A percentile compares a stretch with the other conserved stretches of the same genome.
Conservation (phyloP, 225 moss, liverwort and hornwort genomes). For the Polytrichum commune region DNA sequence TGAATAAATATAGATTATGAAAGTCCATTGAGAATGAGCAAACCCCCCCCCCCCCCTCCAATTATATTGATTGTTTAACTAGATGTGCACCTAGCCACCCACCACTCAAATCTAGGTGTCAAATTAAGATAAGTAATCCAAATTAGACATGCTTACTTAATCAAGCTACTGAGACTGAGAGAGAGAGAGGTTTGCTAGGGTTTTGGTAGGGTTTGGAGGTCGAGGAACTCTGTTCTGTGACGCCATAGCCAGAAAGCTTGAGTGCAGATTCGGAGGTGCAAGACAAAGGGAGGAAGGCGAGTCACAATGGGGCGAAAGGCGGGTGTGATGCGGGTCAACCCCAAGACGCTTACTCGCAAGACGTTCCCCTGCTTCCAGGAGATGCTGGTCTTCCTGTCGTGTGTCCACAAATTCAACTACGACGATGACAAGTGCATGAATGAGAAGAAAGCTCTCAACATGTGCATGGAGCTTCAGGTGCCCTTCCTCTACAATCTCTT, state of each 20-base stretch:
- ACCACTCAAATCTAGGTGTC: too few relatives aligned
- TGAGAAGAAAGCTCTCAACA: slow-evolving; percentile 69
- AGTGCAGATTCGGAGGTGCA: not conserved
- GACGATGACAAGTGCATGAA: slow-evolving; percentile 74
- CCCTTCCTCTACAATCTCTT: not conserved
- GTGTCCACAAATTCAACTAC: slow-evolving; percentile 85
- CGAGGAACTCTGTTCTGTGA: too few relatives aligned
- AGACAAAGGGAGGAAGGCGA: not conserved
- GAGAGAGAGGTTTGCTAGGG: too few relatives aligned
- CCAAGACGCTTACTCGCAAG: slow-evolving; percentile 67
- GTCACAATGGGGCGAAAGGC: slow-evolving; percentile 76
- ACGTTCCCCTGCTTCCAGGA: slow-evolving; percentile 75
- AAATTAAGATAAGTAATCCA: too few relatives aligned
- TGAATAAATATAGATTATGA: too few relatives aligned
- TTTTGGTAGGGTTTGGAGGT: too few relatives aligned
- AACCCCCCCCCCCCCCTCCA: too few relatives aligned
- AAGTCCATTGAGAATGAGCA: too few relatives aligned
- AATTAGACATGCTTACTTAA: too few relatives aligned
- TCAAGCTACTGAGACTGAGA: too few relatives aligned
- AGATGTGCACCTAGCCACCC: too few relatives aligned
- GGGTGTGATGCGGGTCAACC: slow-evolving; percentile 92
- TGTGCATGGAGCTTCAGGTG: slow-evolving; percentile 98
- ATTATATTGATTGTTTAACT: too few relatives aligned
- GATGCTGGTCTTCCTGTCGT: slow-evolving; percentile 86
- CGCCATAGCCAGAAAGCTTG: not conserved